Conservation (phyloP, 2,329 filamentous ascomycete species). For the Cladosporium halotolerans region DNA sequence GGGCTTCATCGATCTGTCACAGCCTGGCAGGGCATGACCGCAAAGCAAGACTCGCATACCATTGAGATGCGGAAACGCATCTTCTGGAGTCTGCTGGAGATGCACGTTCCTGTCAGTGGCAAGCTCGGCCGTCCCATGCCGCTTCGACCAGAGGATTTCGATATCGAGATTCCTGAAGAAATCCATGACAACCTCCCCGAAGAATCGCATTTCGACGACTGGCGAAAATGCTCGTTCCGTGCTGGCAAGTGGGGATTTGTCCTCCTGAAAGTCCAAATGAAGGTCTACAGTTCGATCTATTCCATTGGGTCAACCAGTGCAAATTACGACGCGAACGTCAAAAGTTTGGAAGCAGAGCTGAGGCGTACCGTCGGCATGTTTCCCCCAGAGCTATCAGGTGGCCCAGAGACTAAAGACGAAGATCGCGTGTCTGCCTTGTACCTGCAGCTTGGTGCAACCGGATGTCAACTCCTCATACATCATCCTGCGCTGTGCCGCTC, state of each 20-base stretch:
- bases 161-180: constrained; percentile 67
- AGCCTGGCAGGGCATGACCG: constrained; percentile 46
- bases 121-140: constrained; percentile 73
- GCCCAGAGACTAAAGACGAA: constrained; percentile 38
- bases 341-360: constrained; percentile 59
- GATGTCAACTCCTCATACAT: constrained; percentile 46
- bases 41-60: constrained; percentile 53
- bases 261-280: constrained; percentile 60
- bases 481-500: constrained; percentile 48
- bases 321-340: constrained; percentile 56
- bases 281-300: constrained; percentile 73
- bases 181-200: constrained; percentile 65
- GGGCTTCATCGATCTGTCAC: constrained; percentile 68
- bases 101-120: constrained; percentile 64
- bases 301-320: constrained; percentile 54
- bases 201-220: constrained; percentile 42
- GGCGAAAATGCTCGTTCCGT: constrained; percentile 58
- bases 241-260: constrained; percentile 62
- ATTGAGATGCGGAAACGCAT: constrained; percentile 71
- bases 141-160: constrained; percentile 67
- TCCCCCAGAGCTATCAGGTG: constrained; percentile 54
- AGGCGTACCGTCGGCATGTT: constrained; percentile 58
- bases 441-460: constrained; percentile 43
- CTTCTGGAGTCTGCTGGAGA: constrained; percentile 66
- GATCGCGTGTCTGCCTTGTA: constrained; percentile 45